Evolutionary conservation across 75 land plant genomes (phyloP).

Genomic region (Picea glauca): DNA sequence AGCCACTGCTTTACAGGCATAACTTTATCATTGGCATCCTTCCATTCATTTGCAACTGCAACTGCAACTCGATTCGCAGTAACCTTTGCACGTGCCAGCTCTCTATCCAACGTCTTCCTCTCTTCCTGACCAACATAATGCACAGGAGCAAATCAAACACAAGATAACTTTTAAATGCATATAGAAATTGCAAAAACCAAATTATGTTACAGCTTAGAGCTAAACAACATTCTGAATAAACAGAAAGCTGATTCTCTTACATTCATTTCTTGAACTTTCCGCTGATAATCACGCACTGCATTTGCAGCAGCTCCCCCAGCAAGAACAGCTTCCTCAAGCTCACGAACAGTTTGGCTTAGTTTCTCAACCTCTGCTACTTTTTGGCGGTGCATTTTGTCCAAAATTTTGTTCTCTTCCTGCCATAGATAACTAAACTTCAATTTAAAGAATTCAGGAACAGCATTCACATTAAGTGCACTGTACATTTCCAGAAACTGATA

Average conservation of each 20-base stretch:
- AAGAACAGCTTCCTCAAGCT: constrained; percentile 94
- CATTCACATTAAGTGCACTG: background rate
- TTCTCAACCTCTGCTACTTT: constrained; percentile 98
- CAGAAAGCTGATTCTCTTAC: background rate
- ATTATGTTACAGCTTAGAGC: background rate
- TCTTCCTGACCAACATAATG: constrained; percentile 65
- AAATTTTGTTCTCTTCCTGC: constrained; percentile 94
- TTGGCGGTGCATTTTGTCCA: constrained; percentile 96
- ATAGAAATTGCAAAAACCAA: background rate
- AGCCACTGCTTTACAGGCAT: constrained; percentile 99
- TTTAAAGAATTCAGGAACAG: background rate
- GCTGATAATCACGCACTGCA: constrained; percentile 95
- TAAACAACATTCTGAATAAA: background rate
- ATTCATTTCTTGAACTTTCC: constrained; percentile 53
- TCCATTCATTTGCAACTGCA: constrained; percentile 74
- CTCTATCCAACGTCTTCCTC: constrained; percentile 83
- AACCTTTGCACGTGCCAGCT: constrained; percentile 88
- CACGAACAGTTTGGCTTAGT: constrained; percentile 84
- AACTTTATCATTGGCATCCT: constrained; percentile 96
- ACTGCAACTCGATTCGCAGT: constrained; percentile 87
- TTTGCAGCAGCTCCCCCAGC: constrained; percentile 98
- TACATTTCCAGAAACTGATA: background rate
- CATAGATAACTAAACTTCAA: constrained; percentile 1
- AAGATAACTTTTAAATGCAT: background rate
- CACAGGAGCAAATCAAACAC: background rate